Evolutionary conservation across 495 filamentous ascomycete genomes (phyloP), one percentile per base, ranked within the genome.

Genomic region (Hypoxylon perforatum): DNA sequence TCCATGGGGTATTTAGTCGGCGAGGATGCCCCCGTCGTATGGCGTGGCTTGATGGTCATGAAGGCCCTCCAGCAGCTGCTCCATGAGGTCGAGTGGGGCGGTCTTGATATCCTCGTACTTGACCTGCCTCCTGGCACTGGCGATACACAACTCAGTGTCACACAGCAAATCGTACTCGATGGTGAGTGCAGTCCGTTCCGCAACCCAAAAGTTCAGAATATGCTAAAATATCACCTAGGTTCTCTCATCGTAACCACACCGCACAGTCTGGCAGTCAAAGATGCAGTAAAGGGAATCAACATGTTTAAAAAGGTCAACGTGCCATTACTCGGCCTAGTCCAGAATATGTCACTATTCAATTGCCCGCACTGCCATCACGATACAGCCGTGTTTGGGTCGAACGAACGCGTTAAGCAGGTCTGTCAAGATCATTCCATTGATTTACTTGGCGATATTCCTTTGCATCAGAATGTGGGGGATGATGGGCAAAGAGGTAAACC

Each of bases 1-100:
- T 97, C 92, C 2, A 97, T 99, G 90, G 96, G 96, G 46, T 98
- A 97, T 69, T 85, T 98, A 10, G 86, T 96, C 12, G 86, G 86
- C 59, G 88, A 91, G 69, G 84, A 87, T 35, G 87, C 87, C 0
- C 91, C 95, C 3, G 90, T 99, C n/a, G 92, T 92, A 36, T 99
- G 96, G 95, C 88, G 95, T 33, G 95, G 95, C 0, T 84, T 97
- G 17, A 98, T 99, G 93, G 91, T 98, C 15, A 94, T 94, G 81
- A 99, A 99, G 77, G 95, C 96, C 0, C 80, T 99, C 69, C 93
- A 97, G 64, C 95, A 99, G 73, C 85, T 99, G 2, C 84, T 99
- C 7, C 93, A 96, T 73, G 92, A 94, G 50, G 95, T 98, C 4
- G 91, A 92, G 52, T 99, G 95, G 95, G 89, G 88, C 1, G 86